Base-by-base conservation (phyloP, 2,329 filamentous ascomycete species). In the Immersiporthe knoxdaviesiana region DNA sequence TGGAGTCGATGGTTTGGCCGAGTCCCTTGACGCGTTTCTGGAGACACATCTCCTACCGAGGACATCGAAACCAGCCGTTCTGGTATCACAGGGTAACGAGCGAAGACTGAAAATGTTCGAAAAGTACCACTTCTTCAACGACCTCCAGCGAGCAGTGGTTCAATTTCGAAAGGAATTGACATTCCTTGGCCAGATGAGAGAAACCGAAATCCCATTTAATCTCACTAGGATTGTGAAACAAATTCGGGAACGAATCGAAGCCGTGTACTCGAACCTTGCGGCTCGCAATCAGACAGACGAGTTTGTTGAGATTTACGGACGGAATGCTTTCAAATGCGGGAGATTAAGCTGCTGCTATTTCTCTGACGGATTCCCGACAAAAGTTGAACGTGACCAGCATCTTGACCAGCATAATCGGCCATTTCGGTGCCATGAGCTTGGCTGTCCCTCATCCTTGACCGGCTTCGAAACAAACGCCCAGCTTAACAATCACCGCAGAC, bases 281-380 rank as follows among this genome's bases (percentile, higher is more conserved):
- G 32, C 21, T 14, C 30, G 21, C 32, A 37, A 24, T 2, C 75
- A 77, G 74, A 10, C 65, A 73, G 2, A 64, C 39, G 39, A 3
- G 16, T 32, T 74, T 21, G 58, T 70, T 30, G 58, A 70, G 14
- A 77, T 76, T 54, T 81, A 83, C 66, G 80, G 81, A 8, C 24
- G 72, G 2, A 77, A 76, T 6, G 70, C 71, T 10, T 81, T 77
- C 75, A 82, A 81, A 71, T 83, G 81, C 67, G 74, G 75, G 0
- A 77, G 74, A 44, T 71, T 78, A 37, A 79, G 75, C n/a, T 83
- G 81, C 70, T 77, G 72, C 44, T 81, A 79, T 71, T 83, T 82
- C 68, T 77, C 79, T 37, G 75, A 81, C 63, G 81, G 81, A 0
- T 83, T 83, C 70, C 66, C 71, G 4, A 77, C 77, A 39, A 67